phyloP scores from a whole-genome alignment of 2,329 filamentous ascomycete genomes.

The Karstenula rhodostoma region DNA sequence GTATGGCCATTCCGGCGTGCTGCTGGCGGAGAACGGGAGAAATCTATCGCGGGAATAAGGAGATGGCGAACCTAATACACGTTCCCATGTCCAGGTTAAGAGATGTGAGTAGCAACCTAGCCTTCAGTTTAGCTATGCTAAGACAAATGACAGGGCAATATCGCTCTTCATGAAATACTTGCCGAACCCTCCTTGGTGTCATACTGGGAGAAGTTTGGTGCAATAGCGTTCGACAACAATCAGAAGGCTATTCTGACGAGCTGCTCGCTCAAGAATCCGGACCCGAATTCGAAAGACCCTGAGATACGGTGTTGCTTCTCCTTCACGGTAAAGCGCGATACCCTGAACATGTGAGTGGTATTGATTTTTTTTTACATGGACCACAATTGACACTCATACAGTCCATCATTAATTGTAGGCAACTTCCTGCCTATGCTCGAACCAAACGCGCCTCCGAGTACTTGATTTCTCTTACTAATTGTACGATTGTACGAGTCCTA shows the following conservation, averaged over 20 bases:
- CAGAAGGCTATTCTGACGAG: slow-evolving; percentile 96
- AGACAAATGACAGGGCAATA: slow-evolving; percentile 75
- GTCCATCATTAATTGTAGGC: slow-evolving; percentile 92
- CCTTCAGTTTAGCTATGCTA: slow-evolving; percentile 15
- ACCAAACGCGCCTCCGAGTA: slow-evolving; percentile 29
- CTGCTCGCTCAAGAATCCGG: slow-evolving; percentile 83
- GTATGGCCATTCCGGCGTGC: slow-evolving; percentile 97
- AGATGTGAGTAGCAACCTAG: slow-evolving; percentile 71
- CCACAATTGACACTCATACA: slow-evolving; percentile 42
- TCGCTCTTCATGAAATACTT: slow-evolving; percentile 94
- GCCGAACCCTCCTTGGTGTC: slow-evolving; percentile 93
- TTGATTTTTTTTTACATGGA: background rate
- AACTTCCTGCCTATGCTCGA: slow-evolving; percentile 90
- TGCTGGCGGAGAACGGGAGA: slow-evolving; percentile 97
- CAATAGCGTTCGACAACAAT: slow-evolving; percentile 91
- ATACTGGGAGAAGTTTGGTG: slow-evolving; percentile 99
- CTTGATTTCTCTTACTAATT: slow-evolving; percentile 10
- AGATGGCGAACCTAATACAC: slow-evolving; percentile 96
- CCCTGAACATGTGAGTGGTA: slow-evolving; percentile 87
- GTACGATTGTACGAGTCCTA: background rate
- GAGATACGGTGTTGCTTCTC: slow-evolving; percentile 95
- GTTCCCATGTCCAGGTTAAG: slow-evolving; percentile 89
- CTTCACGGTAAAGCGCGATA: slow-evolving; percentile 93
- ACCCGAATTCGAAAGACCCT: slow-evolving; percentile 68
- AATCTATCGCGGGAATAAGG: slow-evolving; percentile 96